phyloP scores from a whole-genome alignment of 805 yeast genomes.

The Yarrowia bubula region DNA sequence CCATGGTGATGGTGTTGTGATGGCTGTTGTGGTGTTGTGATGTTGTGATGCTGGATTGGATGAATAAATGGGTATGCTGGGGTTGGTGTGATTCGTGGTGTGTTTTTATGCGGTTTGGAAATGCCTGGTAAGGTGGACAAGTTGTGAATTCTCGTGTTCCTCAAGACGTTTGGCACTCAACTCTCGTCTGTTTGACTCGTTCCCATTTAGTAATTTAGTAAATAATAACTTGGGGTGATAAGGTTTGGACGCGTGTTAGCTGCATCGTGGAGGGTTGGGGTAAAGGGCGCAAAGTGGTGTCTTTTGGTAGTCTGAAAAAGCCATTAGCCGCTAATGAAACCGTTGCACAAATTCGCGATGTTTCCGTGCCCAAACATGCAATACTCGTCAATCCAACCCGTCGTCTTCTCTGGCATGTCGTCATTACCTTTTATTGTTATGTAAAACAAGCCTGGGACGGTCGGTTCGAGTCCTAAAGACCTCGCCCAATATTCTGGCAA shows the following conservation, averaged over 20 bases:
- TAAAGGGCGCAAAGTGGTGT: too few species aligned
- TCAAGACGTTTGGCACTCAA: not conserved
- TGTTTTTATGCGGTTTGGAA: not conserved
- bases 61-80: not conserved
- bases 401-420: too few species aligned
- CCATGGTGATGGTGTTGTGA: not conserved
- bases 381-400: too few species aligned
- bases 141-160: not conserved
- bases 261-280: conserved; percentile 5
- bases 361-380: too few species aligned
- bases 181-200: not conserved
- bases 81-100: not conserved
- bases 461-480: not conserved
- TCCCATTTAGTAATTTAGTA: conserved; percentile 14
- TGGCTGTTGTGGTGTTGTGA: not conserved
- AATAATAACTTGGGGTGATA: conserved; percentile 1
- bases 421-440: not conserved
- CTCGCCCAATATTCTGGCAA: not conserved
- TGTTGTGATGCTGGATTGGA: not conserved
- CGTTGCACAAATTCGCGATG: too few species aligned
- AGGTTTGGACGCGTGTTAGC: conserved; percentile 13
- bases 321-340: not conserved
- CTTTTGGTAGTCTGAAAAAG: not conserved
- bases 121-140: not conserved
- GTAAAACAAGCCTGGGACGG: too few species aligned